A percentile compares a stretch with the other conserved stretches of the same genome.
Evolutionary conservation across 257 asterid species (phyloP).

Genomic region (Orobanche coerulescens): DNA sequence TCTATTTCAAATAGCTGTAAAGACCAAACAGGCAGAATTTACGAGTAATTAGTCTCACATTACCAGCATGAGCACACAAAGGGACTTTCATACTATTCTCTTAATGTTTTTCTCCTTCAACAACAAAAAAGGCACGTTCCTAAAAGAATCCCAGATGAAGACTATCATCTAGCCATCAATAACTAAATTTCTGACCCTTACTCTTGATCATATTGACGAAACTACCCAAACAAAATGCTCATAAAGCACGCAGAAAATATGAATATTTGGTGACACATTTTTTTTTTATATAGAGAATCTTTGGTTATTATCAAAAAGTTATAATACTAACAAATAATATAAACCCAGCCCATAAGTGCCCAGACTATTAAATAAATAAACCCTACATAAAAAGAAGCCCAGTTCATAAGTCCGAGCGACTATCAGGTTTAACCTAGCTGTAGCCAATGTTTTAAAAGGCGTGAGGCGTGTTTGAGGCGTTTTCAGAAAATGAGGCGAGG

Average conservation of each 20-base stretch:
- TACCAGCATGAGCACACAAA: slow-evolving; percentile 12
- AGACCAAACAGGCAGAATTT: neutral
- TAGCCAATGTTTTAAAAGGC: too few species aligned
- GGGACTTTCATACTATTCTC: neutral
- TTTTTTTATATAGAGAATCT: too few species aligned
- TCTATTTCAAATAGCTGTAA: neutral
- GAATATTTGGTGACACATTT: too few species aligned
- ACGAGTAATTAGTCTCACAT: neutral
- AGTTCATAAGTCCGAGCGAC: too few species aligned
- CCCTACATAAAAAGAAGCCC: too few species aligned
- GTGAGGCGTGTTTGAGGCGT: too few species aligned
- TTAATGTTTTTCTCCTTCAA: neutral
- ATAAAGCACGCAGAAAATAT: neutral
- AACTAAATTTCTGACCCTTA: slow-evolving; percentile 1
- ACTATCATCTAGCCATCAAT: slow-evolving; percentile 9
- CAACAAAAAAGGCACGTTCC: neutral
- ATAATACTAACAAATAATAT: too few species aligned
- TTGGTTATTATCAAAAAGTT: too few species aligned
- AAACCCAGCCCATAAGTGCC: too few species aligned
- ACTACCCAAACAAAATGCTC: slow-evolving; percentile 4
- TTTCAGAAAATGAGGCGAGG: too few species aligned
- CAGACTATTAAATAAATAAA: too few species aligned
- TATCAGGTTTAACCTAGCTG: too few species aligned
- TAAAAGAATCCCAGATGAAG: slow-evolving; percentile 2
- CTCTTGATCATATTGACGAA: neutral